A percentile compares a stretch with the other conserved stretches of the same genome.
Conservation (phyloP, 495 filamentous ascomycete species). For the Aspergillus affinis region DNA sequence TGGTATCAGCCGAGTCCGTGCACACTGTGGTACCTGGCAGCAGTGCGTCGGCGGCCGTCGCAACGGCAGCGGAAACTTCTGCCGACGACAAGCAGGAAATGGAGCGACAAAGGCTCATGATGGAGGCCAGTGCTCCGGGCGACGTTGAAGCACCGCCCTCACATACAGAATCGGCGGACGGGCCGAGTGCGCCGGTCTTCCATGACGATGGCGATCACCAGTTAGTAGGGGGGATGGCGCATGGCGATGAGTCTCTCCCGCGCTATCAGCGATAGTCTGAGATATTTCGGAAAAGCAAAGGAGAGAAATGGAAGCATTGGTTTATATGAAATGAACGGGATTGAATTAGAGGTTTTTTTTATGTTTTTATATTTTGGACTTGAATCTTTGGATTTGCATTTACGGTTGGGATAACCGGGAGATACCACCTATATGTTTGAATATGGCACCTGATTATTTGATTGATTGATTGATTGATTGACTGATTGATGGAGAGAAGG, state of each 20-base stretch:
- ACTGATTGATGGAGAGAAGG: neutral
- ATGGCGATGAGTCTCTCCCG: slow-evolving; percentile 49
- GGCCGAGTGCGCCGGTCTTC: slow-evolving; percentile 66
- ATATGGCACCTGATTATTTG: slow-evolving; percentile 4
- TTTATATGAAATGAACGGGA: neutral
- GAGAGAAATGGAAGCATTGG: neutral
- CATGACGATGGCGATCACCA: slow-evolving; percentile 61
- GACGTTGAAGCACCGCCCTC: slow-evolving; percentile 43
- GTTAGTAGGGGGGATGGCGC: slow-evolving; percentile 37
- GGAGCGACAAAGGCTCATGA: slow-evolving; percentile 70
- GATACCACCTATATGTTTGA: slow-evolving; percentile 25
- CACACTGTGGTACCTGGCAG: slow-evolving; percentile 36
- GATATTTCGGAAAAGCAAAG: too few relatives aligned
- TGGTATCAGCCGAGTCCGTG: slow-evolving; percentile 42
- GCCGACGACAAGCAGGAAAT: slow-evolving; percentile 85
- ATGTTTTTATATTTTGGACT: slow-evolving; percentile 13
- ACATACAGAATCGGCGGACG: slow-evolving; percentile 17
- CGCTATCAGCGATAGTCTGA: slow-evolving; percentile 43
- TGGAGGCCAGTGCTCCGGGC: slow-evolving; percentile 68
- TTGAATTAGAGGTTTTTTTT: slow-evolving; percentile 4
- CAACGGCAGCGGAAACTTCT: slow-evolving; percentile 11
- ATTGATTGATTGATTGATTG: neutral
- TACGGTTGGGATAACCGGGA: slow-evolving; percentile 23
- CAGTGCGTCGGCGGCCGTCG: slow-evolving; percentile 15
- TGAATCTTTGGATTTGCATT: slow-evolving; percentile 19